Base-by-base conservation (phyloP, 2,329 filamentous ascomycete species). In the Diaporthe batatas region DNA sequence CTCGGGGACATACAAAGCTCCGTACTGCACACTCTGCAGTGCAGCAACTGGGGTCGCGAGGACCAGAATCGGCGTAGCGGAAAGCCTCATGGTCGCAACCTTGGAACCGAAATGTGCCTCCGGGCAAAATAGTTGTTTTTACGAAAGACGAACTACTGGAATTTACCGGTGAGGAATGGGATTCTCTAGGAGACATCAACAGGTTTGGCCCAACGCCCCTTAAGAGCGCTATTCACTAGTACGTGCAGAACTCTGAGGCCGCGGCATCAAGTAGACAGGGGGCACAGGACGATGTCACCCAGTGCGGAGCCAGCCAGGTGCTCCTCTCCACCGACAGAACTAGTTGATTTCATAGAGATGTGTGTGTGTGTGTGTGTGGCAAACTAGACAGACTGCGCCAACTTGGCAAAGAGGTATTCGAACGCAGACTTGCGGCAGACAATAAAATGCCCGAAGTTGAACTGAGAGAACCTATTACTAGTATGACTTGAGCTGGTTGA, bases 1-100 rank as follows among this genome's bases (percentile, higher is more conserved):
- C n/a, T 51, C 62, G 53, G 71, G 42, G 29, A 68, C 73, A 70
- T 73, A 75, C 75, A 75, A 75, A 23, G 75, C 75, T 54, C 75
- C 73, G 55, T 75, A 75, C 34, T 75, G 71, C 25, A 75, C 57
- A 23, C 57, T 75, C 23, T 75, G 47, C 47, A 67, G 47, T 21
- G 44, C 62, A 51, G 62, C 32, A 12, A 14, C 62, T 1, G 62
- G 21, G n/a, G 32, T 39, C 51, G 32, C 62, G 62, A 53, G 44
- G 4, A 67, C n/a, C 62, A 32, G 51, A 53, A 39, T 29, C 14
- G 62, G 62, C n/a, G 51, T n/a, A 29, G 47, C 47, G 47, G 62
- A 67, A 67, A 67, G 42, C 25, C 32, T 67, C 62, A 67, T 67
- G 11, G 62, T 67, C 62, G 62, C 62, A 67, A 49, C 14, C 25